These are phyloP conservation scores for Irpex sp. DNA, from an alignment of 1,284 basidiomycete species.

Conservation along the genomic window DNA sequence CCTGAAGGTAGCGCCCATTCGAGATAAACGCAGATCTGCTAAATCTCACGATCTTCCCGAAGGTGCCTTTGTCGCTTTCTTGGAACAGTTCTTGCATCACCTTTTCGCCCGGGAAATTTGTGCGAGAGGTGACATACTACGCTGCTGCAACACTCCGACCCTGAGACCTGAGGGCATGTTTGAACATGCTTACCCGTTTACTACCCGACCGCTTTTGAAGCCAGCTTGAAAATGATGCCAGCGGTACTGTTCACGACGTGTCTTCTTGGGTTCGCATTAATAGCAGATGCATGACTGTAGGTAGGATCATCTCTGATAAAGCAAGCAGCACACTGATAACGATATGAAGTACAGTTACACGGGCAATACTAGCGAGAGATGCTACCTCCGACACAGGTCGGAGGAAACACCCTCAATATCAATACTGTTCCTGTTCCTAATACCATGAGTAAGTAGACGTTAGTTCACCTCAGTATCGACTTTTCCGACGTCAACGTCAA, in stretches of 20 bases:
- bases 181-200: too few relatives aligned
- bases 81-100: too few relatives aligned
- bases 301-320: not conserved
- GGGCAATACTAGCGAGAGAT: not conserved
- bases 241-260: not conserved
- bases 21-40: too few relatives aligned
- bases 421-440: not conserved
- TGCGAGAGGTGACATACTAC: too few relatives aligned
- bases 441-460: not conserved
- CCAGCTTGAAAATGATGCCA: not conserved
- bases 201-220: too few relatives aligned
- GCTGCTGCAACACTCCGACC: not conserved
- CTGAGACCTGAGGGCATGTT: not conserved
- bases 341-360: not conserved
- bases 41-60: too few relatives aligned
- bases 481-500: not conserved
- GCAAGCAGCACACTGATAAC: not conserved
- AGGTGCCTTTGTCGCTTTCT: too few relatives aligned
- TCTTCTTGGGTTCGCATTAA: not conserved
- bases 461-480: not conserved
- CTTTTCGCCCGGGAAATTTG: too few relatives aligned
- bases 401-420: not conserved
- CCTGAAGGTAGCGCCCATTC: too few relatives aligned
- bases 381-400: not conserved
- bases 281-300: not conserved